Percentiles rank a stretch among this genome's conserved stretches.
phyloP scores from a whole-genome alignment of 2,329 filamentous ascomycete species.

The Talaromyces sp. region DNA sequence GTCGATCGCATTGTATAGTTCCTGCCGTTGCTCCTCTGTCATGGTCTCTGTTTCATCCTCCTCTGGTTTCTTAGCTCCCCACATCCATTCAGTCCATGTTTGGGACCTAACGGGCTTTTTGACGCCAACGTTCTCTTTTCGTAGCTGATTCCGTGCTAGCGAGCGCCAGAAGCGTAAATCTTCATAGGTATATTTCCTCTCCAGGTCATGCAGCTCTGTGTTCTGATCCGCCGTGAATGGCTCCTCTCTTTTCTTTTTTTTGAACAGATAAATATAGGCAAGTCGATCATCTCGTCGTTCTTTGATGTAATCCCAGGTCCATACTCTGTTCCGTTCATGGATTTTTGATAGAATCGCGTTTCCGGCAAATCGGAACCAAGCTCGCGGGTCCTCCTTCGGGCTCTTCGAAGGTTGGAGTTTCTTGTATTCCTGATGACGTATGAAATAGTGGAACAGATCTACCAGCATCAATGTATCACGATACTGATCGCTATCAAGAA shows the following conservation, averaged over 20 bases:
- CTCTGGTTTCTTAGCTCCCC: slow-evolving; percentile 73
- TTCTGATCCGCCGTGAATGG: slow-evolving; percentile 64
- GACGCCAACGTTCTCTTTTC: slow-evolving; percentile 90
- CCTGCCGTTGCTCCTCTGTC: slow-evolving; percentile 91
- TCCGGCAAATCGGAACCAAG: slow-evolving; percentile 89
- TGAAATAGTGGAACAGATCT: slow-evolving; percentile 97
- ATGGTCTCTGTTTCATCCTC: slow-evolving; percentile 77
- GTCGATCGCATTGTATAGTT: slow-evolving; percentile 95
- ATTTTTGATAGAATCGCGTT: slow-evolving; percentile 89
- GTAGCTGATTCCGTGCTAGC: slow-evolving; percentile 84
- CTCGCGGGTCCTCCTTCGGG: slow-evolving; percentile 83
- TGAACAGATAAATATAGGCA: slow-evolving; percentile 90
- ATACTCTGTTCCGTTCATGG: slow-evolving; percentile 84
- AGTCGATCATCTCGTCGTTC: slow-evolving; percentile 86
- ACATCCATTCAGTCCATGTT: slow-evolving; percentile 88
- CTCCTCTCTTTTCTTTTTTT: slow-evolving; percentile 79
- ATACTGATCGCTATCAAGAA: slow-evolving; percentile 97
- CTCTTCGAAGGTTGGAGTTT: slow-evolving; percentile 79
- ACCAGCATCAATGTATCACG: slow-evolving; percentile 97
- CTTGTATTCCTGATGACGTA: slow-evolving; percentile 95
- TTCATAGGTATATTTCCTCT: slow-evolving; percentile 87
- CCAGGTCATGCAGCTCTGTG: slow-evolving; percentile 69
- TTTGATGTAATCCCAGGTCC: slow-evolving; percentile 95
- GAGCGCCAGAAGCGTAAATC: slow-evolving; percentile 97
- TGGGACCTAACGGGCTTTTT: slow-evolving; percentile 69